Evolutionary conservation across 1,284 basidiomycete species (phyloP), one percentile per base, ranked within the genome.

Genomic region (Porodaedalea pini): DNA sequence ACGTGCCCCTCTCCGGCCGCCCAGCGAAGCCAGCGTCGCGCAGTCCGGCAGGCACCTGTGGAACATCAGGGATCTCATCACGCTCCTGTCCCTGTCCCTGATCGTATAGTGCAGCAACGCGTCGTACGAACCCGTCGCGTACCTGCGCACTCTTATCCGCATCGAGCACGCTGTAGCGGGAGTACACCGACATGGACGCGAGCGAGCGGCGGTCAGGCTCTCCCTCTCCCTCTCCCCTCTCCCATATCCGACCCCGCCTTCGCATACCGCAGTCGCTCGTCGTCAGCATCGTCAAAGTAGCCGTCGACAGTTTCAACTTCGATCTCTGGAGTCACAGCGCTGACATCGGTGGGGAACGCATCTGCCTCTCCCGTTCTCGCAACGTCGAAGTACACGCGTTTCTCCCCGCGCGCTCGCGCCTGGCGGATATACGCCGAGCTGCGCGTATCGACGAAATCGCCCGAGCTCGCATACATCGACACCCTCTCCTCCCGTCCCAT

Each of bases 21-120:
- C 47, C 27, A 31, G 29, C 47, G 31, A 17, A 19, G 3, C 15
- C 15, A 37, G 54, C 11, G 25, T 37, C 51, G 50, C 51, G 40
- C 50, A 59, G 41, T 29, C 29, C 51, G 4, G 36, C 39, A 47
- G 58, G 58, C 11, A 55, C 5, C 36, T 25, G 39, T 21, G 58
- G 58, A 11, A 59, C 58, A 13, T 54, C 58, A 11, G 58, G 58
- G 49, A 58, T 54, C 10, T 52, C 58, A 6, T 59, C 54, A n/a
- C 44, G 17, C 29, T 31, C 37, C 27, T 7, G 27, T 4, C 54
- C 57, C 51, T 44, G 44, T n/a, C 31, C 39, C 39, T 11, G 8
- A 17, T 45, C 21, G 39, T 59, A 59, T 6, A 56, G 19, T 32
- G 48, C 54, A 15, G 34, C 59, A 34, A 60, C 59, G 17, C 54